Evolutionary conservation across 306 rosid genomes (phyloP).

Genomic region (Sechiopsis laciniata): DNA sequence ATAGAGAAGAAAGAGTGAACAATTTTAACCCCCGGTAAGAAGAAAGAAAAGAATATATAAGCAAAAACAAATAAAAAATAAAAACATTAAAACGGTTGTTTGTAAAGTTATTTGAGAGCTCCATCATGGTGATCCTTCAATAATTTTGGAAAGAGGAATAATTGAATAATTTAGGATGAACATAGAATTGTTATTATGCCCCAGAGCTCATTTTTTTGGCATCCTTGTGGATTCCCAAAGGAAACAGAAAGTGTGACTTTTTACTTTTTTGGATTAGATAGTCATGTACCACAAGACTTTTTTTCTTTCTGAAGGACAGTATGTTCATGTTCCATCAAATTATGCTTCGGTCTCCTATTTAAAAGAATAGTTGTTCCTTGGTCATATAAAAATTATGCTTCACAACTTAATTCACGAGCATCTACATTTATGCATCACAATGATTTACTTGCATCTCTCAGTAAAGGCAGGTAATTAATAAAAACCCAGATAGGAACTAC

Average conservation of each 20-base stretch:
- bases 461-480: neutral
- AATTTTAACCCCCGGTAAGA: neutral
- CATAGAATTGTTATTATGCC: neutral
- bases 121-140: neutral
- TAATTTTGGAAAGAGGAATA: neutral
- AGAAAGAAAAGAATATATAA: neutral
- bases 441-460: neutral
- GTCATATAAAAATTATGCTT: neutral
- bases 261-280: constrained; percentile 1
- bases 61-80: neutral
- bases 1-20: constrained; percentile 29
- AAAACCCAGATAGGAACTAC: neutral
- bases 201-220: neutral
- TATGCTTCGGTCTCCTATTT: neutral
- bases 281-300: neutral
- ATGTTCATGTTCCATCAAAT: neutral
- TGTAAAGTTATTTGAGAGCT: neutral
- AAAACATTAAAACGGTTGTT: neutral
- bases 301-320: neutral
- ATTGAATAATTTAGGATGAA: neutral
- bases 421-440: neutral
- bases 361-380: neutral
- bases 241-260: neutral
- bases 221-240: neutral
- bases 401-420: neutral